Evolutionary conservation across 768 basidiomycete genomes (phyloP).

Genomic region (Mycena epipterygia): DNA sequence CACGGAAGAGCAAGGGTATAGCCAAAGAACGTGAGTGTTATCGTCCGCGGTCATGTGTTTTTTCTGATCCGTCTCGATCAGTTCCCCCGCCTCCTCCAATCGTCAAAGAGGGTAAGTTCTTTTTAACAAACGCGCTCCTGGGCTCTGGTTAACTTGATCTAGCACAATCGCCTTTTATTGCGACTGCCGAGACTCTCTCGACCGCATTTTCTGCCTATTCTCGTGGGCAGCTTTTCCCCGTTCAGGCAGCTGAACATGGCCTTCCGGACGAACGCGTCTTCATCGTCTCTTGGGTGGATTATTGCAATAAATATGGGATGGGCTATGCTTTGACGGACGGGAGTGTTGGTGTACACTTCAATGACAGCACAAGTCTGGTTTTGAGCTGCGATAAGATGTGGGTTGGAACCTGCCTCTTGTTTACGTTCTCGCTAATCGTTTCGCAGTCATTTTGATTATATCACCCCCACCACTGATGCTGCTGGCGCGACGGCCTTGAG

Average conservation of each 20-base stretch:
- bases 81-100: conserved; percentile 14
- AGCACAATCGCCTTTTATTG: conserved; percentile 34
- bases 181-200: conserved; percentile 44
- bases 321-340: conserved; percentile 98
- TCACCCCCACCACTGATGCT: conserved; percentile 58
- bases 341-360: conserved; percentile 95
- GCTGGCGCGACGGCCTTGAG: conserved; percentile 66
- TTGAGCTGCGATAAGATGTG: conserved; percentile 90
- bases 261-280: conserved; percentile 84
- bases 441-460: conserved; percentile 89
- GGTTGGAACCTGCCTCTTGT: conserved; percentile 46
- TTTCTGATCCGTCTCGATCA: not conserved
- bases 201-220: conserved; percentile 80
- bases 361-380: conserved; percentile 91
- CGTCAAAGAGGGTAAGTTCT: conserved; percentile 19
- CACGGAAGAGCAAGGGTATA: conserved; percentile 21
- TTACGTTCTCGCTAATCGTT: conserved; percentile 18
- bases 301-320: conserved; percentile 99
- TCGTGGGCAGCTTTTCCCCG: conserved; percentile 64
- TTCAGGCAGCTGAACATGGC: conserved; percentile 51
- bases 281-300: conserved; percentile 99
- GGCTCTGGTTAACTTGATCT: not conserved
- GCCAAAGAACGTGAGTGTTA: conserved; percentile 24
- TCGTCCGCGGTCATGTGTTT: not conserved
- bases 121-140: too few species aligned